These are phyloP conservation scores for Panicum virgatum DNA, from an alignment of 202 grass and related monocot species.

Conservation along the genomic window DNA sequence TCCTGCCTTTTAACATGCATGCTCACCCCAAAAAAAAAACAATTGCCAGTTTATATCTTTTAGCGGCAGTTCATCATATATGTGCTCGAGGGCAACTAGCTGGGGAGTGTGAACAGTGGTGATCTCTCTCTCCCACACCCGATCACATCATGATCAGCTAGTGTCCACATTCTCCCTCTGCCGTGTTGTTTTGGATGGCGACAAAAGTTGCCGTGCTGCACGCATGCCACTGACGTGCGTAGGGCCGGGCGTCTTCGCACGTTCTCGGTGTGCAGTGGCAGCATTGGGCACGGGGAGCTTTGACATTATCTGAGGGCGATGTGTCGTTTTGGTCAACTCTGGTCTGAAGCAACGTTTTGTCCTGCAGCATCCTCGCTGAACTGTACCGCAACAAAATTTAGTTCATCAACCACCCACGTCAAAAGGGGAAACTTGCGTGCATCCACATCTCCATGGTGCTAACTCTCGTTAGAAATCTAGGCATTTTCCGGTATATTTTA, in stretches of 20 bases:
- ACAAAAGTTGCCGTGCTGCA: background rate
- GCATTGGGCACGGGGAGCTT: background rate
- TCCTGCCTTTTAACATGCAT: background rate
- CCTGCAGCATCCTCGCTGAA: background rate
- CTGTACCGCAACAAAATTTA: slow-evolving; percentile 9
- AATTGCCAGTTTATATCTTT: no score
- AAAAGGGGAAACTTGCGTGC: background rate
- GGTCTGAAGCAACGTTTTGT: background rate
- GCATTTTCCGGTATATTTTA: no score
- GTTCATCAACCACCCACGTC: background rate
- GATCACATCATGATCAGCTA: no score
- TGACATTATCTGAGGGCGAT: slow-evolving; percentile 13
- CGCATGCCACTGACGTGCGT: no score
- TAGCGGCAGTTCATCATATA: no score
- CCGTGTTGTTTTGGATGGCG: no score
- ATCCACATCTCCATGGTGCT: background rate
- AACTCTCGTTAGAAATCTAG: no score
- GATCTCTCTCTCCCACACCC: no score
- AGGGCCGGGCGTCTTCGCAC: background rate
- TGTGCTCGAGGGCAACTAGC: no score
- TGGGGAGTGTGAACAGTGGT: no score
- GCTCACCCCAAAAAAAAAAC: no score
- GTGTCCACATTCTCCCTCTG: no score
- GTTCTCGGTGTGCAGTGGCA: background rate
- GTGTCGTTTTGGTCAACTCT: slow-evolving; percentile 18